Evolutionary conservation across 139 green algal species (phyloP).

Genomic region (Chlorella sp.): DNA sequence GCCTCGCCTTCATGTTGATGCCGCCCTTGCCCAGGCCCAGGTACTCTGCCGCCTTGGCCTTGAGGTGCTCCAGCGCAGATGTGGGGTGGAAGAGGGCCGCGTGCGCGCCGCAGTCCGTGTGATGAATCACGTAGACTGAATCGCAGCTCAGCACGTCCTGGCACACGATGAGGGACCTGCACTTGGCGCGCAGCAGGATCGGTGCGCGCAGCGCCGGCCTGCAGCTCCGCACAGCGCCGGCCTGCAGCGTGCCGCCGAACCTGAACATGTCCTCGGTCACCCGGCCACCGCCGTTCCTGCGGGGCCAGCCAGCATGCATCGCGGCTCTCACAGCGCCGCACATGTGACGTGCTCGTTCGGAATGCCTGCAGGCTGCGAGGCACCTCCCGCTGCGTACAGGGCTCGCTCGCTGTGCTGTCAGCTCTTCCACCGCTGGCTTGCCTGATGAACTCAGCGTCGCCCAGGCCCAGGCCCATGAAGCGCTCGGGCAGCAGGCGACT

Average conservation of each 20-base stretch:
- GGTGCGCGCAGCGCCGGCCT: background rate
- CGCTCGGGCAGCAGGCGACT: constrained; percentile 21
- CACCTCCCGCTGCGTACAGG: too few species aligned
- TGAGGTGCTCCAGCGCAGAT: constrained; percentile 4
- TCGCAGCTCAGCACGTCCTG: constrained; percentile 28
- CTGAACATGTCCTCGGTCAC: constrained; percentile 33
- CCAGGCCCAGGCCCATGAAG: constrained; percentile 24
- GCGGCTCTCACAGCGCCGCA: too few species aligned
- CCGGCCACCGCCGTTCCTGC: constrained; percentile 31
- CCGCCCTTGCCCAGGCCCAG: constrained; percentile 7
- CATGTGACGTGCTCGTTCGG: too few species aligned
- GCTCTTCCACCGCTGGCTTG: too few species aligned
- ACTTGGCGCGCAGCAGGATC: background rate
- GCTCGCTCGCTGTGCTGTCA: too few species aligned
- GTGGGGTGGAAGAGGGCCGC: constrained; percentile 28
- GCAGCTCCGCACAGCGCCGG: background rate
- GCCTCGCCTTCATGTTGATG: constrained; percentile 35
- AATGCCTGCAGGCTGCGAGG: too few species aligned
- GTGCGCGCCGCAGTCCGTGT: constrained; percentile 36
- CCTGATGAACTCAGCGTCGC: constrained; percentile 31
- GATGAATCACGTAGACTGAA: constrained; percentile 18
- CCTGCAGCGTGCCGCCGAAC: background rate
- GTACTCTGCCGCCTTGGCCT: constrained; percentile 11
- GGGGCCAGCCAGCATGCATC: too few species aligned
- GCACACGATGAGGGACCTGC: constrained; percentile 31